Evolutionary conservation across 2,329 filamentous ascomycete genomes (phyloP).

Genomic region (Fusarium sp.): DNA sequence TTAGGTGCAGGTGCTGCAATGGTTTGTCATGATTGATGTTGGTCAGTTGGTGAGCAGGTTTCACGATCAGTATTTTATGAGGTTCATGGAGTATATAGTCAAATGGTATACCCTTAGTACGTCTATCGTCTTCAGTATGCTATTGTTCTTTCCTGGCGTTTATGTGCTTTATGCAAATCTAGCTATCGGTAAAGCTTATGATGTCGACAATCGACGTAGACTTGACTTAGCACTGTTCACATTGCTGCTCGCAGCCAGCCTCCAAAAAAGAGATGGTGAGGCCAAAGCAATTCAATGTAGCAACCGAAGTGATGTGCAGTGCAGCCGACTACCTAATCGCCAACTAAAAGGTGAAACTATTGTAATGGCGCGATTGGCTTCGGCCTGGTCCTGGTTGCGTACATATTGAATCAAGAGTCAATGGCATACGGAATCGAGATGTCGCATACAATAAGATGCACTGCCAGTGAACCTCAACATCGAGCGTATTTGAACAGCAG

Average conservation of each 20-base stretch:
- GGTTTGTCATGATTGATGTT: not conserved
- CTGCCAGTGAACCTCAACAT: fast-evolving
- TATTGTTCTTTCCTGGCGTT: fast-evolving
- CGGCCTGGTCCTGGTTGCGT: fast-evolving
- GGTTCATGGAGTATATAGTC: not conserved
- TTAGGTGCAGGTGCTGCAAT: not conserved
- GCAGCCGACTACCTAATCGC: fast-evolving
- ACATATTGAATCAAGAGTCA: fast-evolving
- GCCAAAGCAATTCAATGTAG: fast-evolving
- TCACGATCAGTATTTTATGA: not conserved
- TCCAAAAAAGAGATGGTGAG: fast-evolving
- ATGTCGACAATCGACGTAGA: too few species aligned
- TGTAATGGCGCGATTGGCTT: fast-evolving
- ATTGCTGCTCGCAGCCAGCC: not conserved
- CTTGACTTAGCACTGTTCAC: fast-evolving
- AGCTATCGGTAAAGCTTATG: fast-evolving
- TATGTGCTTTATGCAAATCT: fast-evolving
- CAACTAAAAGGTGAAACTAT: too few species aligned
- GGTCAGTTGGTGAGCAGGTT: not conserved
- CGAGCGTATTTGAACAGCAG: fast-evolving
- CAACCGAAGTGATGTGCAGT: fast-evolving
- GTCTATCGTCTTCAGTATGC: fast-evolving
- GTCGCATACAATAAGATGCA: too few species aligned
- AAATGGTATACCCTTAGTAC: not conserved
- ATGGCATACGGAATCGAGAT: fast-evolving